Base-by-base conservation (phyloP, 2,329 filamentous ascomycete species). In the Bipolaris cookei region DNA sequence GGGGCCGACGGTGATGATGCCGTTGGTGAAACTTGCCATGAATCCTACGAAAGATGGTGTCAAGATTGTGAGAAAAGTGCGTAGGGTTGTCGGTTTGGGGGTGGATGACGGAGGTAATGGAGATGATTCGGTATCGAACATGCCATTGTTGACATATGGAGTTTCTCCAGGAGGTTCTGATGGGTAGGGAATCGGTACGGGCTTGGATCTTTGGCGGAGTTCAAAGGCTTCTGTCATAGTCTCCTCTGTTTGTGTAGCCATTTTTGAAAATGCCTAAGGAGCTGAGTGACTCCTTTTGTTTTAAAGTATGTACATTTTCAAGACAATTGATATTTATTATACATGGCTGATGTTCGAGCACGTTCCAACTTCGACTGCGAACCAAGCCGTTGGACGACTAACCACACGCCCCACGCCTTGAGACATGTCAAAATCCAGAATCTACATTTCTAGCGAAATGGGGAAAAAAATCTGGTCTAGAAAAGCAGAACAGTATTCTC, bases 1-100 rank as follows among this genome's bases (percentile, higher is more conserved):
- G 4, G 81, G 68, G 2, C 75, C 78, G 21, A 81, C 75, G 1
- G 76, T 77, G 28, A 81, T 75, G 50, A 79, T 50, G 1, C 79
- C 79, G 55, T 76, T 78, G 13, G 68, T 69, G 46, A 74, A 72
- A 46, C 64, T 69, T 16, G 63, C 53, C 14, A 70, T 61, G 53
- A 73, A 74, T 32, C 68, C 66, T 21, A 74, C 64, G n/a, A 70
- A 58, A 30, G 37, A 55, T 3, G 44, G 53, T 7, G 52, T 61
- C 20, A 51, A 55, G 32, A 61, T 61, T n/a, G 51, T 54, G 16
- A 63, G 38, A 43, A 53, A 47, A 2, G 49, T 58, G 3, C 45
- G 51, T 4, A 53, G 11, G 2, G 39, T 61, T 10, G 44, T 54
- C 4, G 39, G 13, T 28, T 46, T 35, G 6, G 35, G 16, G 6